Percentiles rank a stretch among this genome's conserved stretches.
phyloP scores from a whole-genome alignment of 108 stramenopile species.

The Tribonema minus region DNA sequence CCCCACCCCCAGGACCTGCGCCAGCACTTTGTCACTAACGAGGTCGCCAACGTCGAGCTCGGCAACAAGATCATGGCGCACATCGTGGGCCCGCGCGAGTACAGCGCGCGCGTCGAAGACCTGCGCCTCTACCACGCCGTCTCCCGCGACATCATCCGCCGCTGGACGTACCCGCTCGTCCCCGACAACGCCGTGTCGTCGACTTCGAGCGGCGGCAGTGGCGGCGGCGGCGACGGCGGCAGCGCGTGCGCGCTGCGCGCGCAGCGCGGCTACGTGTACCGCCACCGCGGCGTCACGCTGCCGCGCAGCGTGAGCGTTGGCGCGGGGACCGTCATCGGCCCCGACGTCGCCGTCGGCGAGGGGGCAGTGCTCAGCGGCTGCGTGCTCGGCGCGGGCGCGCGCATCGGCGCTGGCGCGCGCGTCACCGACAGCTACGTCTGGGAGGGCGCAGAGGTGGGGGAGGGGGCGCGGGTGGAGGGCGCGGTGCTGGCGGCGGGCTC shows the following conservation, averaged over 20 bases:
- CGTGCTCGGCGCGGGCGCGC: constrained; percentile 72
- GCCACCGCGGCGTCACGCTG: constrained; percentile 14
- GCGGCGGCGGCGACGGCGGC: no score
- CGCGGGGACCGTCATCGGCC: constrained; percentile 63
- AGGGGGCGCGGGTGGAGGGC: constrained; percentile 62
- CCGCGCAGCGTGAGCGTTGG: constrained; percentile 57
- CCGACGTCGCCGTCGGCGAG: constrained; percentile 29
- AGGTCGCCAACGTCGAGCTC: constrained; percentile 86
- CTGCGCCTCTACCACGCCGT: constrained; percentile 75
- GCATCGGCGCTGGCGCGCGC: constrained; percentile 51
- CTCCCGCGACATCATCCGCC: constrained; percentile 69
- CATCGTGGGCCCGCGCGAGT: constrained; percentile 60
- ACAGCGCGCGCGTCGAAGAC: constrained; percentile 73
- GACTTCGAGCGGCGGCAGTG: no score
- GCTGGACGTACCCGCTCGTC: constrained; percentile 93
- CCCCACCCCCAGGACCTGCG: constrained; percentile 19
- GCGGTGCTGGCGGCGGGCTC: constrained; percentile 68
- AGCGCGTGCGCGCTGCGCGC: no score
- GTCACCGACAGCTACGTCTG: constrained; percentile 74
- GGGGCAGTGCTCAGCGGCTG: constrained; percentile 38
- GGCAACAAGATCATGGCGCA: constrained; percentile 83
- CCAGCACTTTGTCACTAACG: constrained; percentile 70
- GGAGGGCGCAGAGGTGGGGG: constrained; percentile 68
- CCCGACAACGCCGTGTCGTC: constrained; percentile 53
- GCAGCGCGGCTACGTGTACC: constrained; percentile 13